phyloP scores from a whole-genome alignment of 306 rosid species.

The Glycine soja region DNA sequence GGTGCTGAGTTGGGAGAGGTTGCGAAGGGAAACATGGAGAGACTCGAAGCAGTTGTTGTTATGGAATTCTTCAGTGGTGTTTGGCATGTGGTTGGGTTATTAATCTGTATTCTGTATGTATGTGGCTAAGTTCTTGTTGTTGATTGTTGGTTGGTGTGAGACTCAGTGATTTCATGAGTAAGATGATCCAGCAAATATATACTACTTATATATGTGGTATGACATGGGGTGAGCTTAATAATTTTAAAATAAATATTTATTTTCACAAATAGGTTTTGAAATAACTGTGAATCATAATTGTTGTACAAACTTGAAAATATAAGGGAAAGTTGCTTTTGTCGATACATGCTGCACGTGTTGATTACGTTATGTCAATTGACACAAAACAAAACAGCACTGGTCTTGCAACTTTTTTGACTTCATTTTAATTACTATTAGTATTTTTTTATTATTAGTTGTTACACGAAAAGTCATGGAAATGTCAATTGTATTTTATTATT shows the following conservation, averaged over 20 bases:
- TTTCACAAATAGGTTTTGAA: too few species aligned
- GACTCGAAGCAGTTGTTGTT: not conserved
- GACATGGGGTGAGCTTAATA: too few species aligned
- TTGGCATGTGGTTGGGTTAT: conserved; percentile 10
- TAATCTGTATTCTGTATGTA: too few species aligned
- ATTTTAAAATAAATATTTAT: too few species aligned
- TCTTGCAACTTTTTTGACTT: not conserved
- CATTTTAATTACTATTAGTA: not conserved
- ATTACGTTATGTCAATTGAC: not conserved
- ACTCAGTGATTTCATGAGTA: not conserved
- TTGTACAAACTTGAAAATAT: not conserved
- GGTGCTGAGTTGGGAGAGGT: conserved; percentile 55
- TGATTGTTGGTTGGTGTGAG: not conserved
- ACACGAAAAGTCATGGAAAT: not conserved
- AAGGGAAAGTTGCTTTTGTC: not conserved
- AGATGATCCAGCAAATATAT: not conserved
- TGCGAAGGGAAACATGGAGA: conserved; percentile 51
- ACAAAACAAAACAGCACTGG: not conserved
- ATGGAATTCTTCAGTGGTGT: not conserved
- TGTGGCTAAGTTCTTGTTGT: too few species aligned
- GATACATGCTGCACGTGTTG: not conserved
- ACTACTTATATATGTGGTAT: not conserved
- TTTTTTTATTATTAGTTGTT: not conserved
- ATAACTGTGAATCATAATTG: not conserved
- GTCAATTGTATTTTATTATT: not conserved